A percentile compares a stretch with the other conserved stretches of the same genome.
Conservation (phyloP, 345 rosid genomes). For the Aquilaria sinensis region DNA sequence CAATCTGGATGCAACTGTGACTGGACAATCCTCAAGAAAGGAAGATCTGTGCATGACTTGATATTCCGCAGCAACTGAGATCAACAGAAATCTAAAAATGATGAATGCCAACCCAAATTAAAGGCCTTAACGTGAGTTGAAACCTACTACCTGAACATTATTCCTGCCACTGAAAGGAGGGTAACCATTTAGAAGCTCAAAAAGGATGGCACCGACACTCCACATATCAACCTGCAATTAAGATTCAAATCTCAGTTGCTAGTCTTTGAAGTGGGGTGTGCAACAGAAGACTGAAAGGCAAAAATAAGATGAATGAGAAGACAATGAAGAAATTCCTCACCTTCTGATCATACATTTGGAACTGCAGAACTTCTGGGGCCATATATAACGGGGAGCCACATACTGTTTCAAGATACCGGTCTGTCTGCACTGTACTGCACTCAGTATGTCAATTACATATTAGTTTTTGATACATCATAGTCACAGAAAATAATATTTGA, state of each 20-base stretch:
- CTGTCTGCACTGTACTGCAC: conserved; percentile 17
- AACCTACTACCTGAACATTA: conserved; percentile 51
- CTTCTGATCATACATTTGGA: conserved; percentile 62
- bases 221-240: conserved; percentile 48
- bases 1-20: conserved; percentile 49
- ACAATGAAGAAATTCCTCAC: conserved; percentile 11
- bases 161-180: conserved; percentile 53
- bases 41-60: conserved; percentile 39
- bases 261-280: neutral
- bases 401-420: conserved; percentile 41
- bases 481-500: too few relatives aligned
- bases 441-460: neutral
- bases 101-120: conserved; percentile 2
- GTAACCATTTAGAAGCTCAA: conserved; percentile 63
- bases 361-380: conserved; percentile 79
- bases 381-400: conserved; percentile 70
- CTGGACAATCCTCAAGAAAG: conserved; percentile 44
- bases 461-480: too few relatives aligned
- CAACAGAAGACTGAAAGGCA: neutral
- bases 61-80: conserved; percentile 41
- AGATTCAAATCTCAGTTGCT: neutral
- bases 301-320: neutral
- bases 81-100: neutral
- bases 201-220: conserved; percentile 67
- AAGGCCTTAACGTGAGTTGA: conserved; percentile 4